A percentile compares a stretch with the other conserved stretches of the same genome.
phyloP scores from a whole-genome alignment of 176 grass and related monocot species.

The Cocos nucifera region DNA sequence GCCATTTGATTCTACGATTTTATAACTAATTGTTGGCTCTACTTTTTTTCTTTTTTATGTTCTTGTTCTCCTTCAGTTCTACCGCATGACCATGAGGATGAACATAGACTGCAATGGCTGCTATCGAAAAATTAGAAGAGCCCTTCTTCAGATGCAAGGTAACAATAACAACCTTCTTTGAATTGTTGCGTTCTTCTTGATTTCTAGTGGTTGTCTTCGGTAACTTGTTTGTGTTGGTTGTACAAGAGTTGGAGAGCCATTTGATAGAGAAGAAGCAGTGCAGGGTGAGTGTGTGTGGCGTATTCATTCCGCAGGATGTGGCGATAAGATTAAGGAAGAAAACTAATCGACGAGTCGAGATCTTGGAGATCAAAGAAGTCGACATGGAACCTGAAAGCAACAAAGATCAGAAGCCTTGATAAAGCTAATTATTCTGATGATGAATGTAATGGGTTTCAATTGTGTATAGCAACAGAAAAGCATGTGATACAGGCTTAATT shows the following conservation, averaged over 20 bases:
- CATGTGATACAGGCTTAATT: too few relatives aligned
- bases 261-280: constrained; percentile 72
- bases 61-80: constrained; percentile 21
- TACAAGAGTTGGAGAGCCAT: constrained; percentile 62
- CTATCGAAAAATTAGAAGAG: constrained; percentile 66
- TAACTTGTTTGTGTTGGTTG: not conserved
- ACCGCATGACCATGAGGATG: constrained; percentile 76
- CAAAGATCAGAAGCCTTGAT: not conserved
- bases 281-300: constrained; percentile 46
- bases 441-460: too few relatives aligned
- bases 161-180: not conserved
- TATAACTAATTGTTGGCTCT: not conserved
- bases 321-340: constrained; percentile 83
- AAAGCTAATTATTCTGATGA: not conserved
- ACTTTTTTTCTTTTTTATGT: not conserved
- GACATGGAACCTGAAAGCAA: not conserved
- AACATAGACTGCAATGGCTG: constrained; percentile 97
- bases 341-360: constrained; percentile 74
- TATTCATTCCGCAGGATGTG: constrained; percentile 76
- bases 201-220: not conserved
- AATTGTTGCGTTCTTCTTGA: not conserved
- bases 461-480: too few relatives aligned
- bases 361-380: constrained; percentile 70
- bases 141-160: constrained; percentile 83
- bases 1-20: not conserved